Conservation (phyloP, 345 rosid species). For the Excoecaria cochinchinensis region DNA sequence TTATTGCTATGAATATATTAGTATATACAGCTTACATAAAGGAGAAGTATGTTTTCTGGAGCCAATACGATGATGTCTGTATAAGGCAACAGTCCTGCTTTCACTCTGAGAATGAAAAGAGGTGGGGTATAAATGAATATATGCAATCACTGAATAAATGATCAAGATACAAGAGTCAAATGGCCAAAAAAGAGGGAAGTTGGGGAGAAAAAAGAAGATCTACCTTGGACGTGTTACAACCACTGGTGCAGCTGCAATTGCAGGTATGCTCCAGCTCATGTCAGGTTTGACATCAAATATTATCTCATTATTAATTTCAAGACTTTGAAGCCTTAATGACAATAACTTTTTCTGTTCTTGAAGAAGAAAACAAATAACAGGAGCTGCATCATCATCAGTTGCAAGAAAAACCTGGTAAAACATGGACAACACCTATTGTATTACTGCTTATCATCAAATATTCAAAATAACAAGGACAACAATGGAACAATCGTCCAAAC, state of each 20-base stretch:
- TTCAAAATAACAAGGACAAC: slow-evolving; percentile 6
- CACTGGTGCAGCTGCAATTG: slow-evolving; percentile 88
- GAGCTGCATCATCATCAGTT: slow-evolving; percentile 71
- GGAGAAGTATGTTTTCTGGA: slow-evolving; percentile 73
- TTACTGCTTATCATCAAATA: slow-evolving; percentile 16
- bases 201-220: slow-evolving; percentile 16
- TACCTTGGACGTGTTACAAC: slow-evolving; percentile 81
- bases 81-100: slow-evolving; percentile 61
- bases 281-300: slow-evolving; percentile 76
- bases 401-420: slow-evolving; percentile 79
- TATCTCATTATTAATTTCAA: slow-evolving; percentile 74
- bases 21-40: slow-evolving; percentile 62
- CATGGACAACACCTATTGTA: slow-evolving; percentile 10
- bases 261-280: slow-evolving; percentile 86
- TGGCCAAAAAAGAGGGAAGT: neutral
- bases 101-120: slow-evolving; percentile 49
- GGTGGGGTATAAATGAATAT: slow-evolving; percentile 5
- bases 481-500: slow-evolving; percentile 4
- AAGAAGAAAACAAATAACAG: slow-evolving; percentile 79
- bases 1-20: neutral
- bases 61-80: slow-evolving; percentile 73
- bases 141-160: neutral
- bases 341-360: slow-evolving; percentile 84
- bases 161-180: slow-evolving; percentile 3
- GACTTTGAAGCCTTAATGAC: slow-evolving; percentile 73